Evolutionary conservation across 208 protist species (phyloP), one percentile per base, ranked within the genome.

Genomic region (Lotmaria passim): DNA sequence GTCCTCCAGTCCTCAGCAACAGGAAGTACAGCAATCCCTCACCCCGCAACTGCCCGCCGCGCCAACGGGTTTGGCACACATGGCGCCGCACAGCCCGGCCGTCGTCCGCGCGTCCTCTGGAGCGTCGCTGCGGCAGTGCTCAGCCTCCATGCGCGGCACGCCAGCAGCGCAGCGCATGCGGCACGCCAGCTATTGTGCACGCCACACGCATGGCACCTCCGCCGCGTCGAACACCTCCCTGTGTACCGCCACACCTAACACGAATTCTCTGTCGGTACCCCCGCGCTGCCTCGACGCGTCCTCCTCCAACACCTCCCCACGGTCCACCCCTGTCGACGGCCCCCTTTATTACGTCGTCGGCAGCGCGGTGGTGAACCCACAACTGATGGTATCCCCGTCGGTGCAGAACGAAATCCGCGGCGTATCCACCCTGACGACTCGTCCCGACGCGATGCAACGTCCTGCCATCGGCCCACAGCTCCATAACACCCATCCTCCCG

Each of bases 311-410:
- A 52, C 26, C 43, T 38, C 44, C 6, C 30, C 30, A 7, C 38
- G 11, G 38, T 50, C 43, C 44, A 19, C 68, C 19, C 26, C 33
- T 8, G 51, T 51, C 14, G 56, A 60, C 23, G 11, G 30, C 4
- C 53, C 71, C 3, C 24, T 52, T 15, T 77, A 77, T 39, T 90
- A 86, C 69, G 59, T 83, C 15, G 84, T 90, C 23, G 84, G 84
- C 41, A 39, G 70, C 23, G 84, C 84, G 26, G 81, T 90, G 28
- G 56, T 90, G 38, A 90, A 90, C 69, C 84, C 84, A 23, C 76
- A 72, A 61, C 71, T 90, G 34, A 62, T 57, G 47, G 57, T 90
- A 19, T 78, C 84, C 31, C 81, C 84, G 3, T 70, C 84, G 10
- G 84, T 90, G 31, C 84, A 90, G 63, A 56, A 65, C 34, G 64